Evolutionary conservation across 2,329 filamentous ascomycete genomes (phyloP).

Genomic region (Neophaeococcomyces aloes): DNA sequence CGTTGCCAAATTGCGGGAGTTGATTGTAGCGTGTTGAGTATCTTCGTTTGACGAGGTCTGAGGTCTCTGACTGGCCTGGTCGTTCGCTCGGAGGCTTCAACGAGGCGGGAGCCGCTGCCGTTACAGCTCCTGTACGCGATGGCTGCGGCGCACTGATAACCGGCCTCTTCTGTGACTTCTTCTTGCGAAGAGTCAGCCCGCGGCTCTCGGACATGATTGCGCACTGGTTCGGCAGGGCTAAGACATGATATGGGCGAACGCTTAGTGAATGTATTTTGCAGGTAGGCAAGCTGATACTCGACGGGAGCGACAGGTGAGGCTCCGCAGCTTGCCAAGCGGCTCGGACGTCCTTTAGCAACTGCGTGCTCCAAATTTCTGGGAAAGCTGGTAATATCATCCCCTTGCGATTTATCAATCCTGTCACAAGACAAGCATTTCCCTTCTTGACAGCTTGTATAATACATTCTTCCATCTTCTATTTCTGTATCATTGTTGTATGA

Average conservation of each 20-base stretch:
- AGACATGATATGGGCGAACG: not conserved
- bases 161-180: slow-evolving; percentile 43
- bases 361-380: not conserved
- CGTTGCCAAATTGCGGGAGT: slow-evolving; percentile 58
- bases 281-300: not conserved
- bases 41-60: slow-evolving; percentile 82
- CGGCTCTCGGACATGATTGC: slow-evolving; percentile 39
- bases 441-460: slow-evolving; percentile 4
- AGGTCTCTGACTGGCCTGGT: slow-evolving; percentile 34
- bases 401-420: not conserved
- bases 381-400: slow-evolving; percentile 3
- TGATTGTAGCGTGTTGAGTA: slow-evolving; percentile 91
- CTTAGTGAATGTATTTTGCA: not conserved
- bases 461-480: not conserved
- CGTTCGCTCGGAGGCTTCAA: slow-evolving; percentile 27
- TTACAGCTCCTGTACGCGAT: slow-evolving; percentile 33
- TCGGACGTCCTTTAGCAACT: not conserved
- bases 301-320: not conserved
- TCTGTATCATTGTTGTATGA: slow-evolving; percentile 1
- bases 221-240: not conserved
- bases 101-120: slow-evolving; percentile 31
- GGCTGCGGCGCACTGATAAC: slow-evolving; percentile 47
- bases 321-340: not conserved
- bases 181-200: slow-evolving; percentile 54
- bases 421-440: not conserved